Evolutionary conservation across 2,329 filamentous ascomycete genomes (phyloP), one percentile per base, ranked within the genome.

Genomic region (Sphaerulina populicola): DNA sequence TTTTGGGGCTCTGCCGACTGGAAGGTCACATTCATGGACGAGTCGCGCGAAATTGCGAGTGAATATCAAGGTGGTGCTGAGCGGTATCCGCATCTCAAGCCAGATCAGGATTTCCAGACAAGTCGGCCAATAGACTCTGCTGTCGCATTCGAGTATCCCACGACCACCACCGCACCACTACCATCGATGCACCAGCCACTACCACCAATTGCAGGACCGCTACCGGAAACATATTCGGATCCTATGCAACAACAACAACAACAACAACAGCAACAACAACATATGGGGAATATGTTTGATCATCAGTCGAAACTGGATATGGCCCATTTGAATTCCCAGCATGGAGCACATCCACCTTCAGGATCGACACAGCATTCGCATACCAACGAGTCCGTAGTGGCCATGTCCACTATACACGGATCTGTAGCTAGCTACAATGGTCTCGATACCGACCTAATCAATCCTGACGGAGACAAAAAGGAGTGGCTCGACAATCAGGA

Each of bases 21-120:
- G 78, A 76, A 76, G 64, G 77, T 96, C 11, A 77, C 80, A 47
- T 96, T 97, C 60, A 78, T 85, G 62, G 91, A 96, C 65, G 89
- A 97, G 66, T 96, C 90, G 18, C 79, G 89, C 29, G 78, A 86
- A 42, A 94, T 96, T 67, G 91, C 91, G 6, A 91, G 86, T 1
- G 89, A 95, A 66, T 97, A 97, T 67, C 77, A 80, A 47, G 89
- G 88, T 3, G 91, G 91, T 0, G 71, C 83, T 21, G 79, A 81
- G 57, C 81, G 81, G 56, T 96, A 96, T 68, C 55, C 54, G 77
- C 82, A 21, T 12, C 45, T 64, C 45, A 53, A 52, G n/a, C 53
- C 37, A 23, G 45, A 56, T 9, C 35, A 37, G n/a, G 33, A 35
- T 33, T 14, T 41, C 8, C 49, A 60, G 15, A 38, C 43, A 40